Base-by-base conservation (phyloP, 257 asterid species). In the Leptodermis oblonga region DNA sequence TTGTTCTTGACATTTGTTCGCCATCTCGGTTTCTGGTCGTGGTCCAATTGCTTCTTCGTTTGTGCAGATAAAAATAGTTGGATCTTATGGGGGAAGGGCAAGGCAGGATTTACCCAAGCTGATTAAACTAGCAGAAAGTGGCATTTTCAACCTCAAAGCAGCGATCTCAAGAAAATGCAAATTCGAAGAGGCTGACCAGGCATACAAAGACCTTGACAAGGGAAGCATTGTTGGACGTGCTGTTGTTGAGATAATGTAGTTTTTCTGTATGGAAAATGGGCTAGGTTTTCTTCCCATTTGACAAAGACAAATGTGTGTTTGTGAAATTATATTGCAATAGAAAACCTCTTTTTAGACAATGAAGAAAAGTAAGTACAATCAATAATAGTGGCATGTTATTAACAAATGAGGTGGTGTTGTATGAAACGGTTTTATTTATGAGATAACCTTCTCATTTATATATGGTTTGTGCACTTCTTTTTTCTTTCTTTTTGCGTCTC, bases 71-170 rank as follows among this genome's bases (percentile, higher is more conserved):
- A 93, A 93, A 81, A 92, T 93, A 30, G 80, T 93, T 3, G 98
- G 98, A 6, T 93, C 98, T 3, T 93, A 93, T 33, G 98, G 98
- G 77, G 98, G 85, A 20, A 82, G 97, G 82, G 97, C 96, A 25
- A 82, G 96, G 82, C 97, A 93, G 74, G 98, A 93, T 79, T 93
- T 93, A 63, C 99, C 99, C 0, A 93, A 89, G 83, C 70, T 93
- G 80, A 80, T 93, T 30, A 89, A 87, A 81, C 81, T 93, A 46
- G 99, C 97, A 5, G 96, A 93, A 80, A 80, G 86, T 30, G 99
- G 97, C 45, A 84, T 82, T 67, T 93, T 93, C 79, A 78, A 91
- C 78, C 89, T 93, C 25, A 81, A 77, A 46, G 90, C 92, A 48
- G 90, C 99, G 65, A 97, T 93, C 55, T 88, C 99, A 33, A 87